A percentile compares a stretch with the other conserved stretches of the same genome.
These are phyloP conservation scores for Entomortierella chlamydospora DNA, from an alignment of 192 early-diverging fungal genomes.

Conservation along the genomic window DNA sequence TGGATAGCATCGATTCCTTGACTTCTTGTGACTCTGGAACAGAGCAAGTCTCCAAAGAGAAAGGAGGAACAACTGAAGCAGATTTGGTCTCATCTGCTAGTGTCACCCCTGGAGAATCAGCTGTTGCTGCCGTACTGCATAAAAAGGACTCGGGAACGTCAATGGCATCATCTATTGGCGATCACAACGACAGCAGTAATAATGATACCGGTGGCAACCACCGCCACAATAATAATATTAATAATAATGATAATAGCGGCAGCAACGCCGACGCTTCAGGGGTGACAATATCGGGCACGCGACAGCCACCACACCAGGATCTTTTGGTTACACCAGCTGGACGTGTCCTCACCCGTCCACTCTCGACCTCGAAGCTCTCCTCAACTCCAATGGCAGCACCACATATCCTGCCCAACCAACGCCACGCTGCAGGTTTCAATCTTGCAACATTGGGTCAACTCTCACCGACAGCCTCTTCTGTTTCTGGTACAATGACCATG, in stretches of 20 bases:
- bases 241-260: not conserved
- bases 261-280: not conserved
- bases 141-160: conserved; percentile 52
- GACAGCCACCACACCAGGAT: conserved; percentile 1
- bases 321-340: conserved; percentile 20
- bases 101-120: not conserved
- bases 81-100: not conserved
- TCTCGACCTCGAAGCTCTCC: conserved; percentile 42
- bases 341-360: conserved; percentile 37
- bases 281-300: not conserved
- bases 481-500: conserved; percentile 27
- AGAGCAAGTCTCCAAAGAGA: not conserved
- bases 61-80: not conserved
- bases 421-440: conserved; percentile 42
- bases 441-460: conserved; percentile 44
- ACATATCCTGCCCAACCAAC: conserved; percentile 43
- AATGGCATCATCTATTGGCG: conserved; percentile 12
- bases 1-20: conserved; percentile 1
- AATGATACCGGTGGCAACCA: not conserved
- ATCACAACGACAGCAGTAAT: not conserved
- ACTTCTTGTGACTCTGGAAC: not conserved
- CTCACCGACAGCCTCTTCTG: conserved; percentile 29
- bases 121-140: conserved; percentile 23
- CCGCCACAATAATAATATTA: not conserved
- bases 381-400: conserved; percentile 26